Conservation (phyloP, 2,329 filamentous ascomycete genomes). For the Phaeosphaeriaceae sp. region DNA sequence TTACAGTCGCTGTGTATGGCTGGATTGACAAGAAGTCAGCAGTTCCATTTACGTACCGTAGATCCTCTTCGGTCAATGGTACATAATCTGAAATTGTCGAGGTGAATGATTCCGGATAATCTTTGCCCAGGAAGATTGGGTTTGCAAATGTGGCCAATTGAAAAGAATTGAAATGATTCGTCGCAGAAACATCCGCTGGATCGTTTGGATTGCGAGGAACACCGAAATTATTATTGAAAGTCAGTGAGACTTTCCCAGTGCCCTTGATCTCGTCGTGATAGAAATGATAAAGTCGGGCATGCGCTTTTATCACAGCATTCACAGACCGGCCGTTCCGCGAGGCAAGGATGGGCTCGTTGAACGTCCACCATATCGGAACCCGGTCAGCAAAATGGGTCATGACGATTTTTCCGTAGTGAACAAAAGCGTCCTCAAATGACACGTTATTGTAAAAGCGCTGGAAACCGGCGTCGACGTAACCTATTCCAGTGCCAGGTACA, state of each 20-base stretch:
- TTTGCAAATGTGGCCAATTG: conserved; percentile 59
- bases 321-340: conserved; percentile 51
- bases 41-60: conserved; percentile 50
- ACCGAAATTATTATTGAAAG: conserved; percentile 53
- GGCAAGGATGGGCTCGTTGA: conserved; percentile 59
- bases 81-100: conserved; percentile 46
- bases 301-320: conserved; percentile 49
- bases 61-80: conserved; percentile 56
- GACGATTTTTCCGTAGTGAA: conserved; percentile 61
- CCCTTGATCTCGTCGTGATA: conserved; percentile 62
- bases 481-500: conserved; percentile 32
- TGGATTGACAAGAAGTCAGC: conserved; percentile 65
- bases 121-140: conserved; percentile 59
- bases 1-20: conserved; percentile 63
- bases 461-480: conserved; percentile 44
- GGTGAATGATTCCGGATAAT: conserved; percentile 59
- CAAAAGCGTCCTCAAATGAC: conserved; percentile 58
- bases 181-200: conserved; percentile 53
- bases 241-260: conserved; percentile 58
- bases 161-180: conserved; percentile 52
- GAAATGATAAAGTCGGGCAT: conserved; percentile 59
- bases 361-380: conserved; percentile 61
- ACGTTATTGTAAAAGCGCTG: conserved; percentile 49
- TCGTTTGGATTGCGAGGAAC: conserved; percentile 47
- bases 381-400: conserved; percentile 60